A percentile compares a stretch with the other conserved stretches of the same genome.
phyloP scores from a whole-genome alignment of 1,139 yeast genomes.

The Saccharomycopsis crataegensis region DNA sequence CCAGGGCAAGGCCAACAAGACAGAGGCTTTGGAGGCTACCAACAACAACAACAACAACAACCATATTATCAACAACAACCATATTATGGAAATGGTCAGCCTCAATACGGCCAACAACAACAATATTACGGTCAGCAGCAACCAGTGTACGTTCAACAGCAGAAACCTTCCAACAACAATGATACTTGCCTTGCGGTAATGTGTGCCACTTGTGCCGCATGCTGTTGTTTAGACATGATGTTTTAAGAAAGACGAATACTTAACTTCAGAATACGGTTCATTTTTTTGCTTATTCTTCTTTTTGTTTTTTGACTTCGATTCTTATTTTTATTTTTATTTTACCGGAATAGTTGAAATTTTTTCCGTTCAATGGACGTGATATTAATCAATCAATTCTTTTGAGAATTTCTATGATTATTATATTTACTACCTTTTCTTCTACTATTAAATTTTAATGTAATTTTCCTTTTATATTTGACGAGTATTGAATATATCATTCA shows the following conservation, averaged over 20 bases:
- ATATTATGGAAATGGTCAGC: background rate
- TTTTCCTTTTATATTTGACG: too few species aligned
- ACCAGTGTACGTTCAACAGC: slow-evolving; percentile 18
- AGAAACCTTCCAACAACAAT: background rate
- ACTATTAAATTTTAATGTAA: too few species aligned
- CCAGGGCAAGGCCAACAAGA: background rate
- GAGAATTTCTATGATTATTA: too few species aligned
- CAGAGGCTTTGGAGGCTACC: background rate
- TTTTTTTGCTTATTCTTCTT: too few species aligned
- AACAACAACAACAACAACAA: slow-evolving; percentile 2
- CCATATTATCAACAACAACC: slow-evolving; percentile 5
- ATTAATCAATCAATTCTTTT: too few species aligned
- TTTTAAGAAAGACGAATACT: background rate
- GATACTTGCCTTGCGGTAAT: slow-evolving; percentile 17
- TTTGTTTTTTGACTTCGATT: too few species aligned
- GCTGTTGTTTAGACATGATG: slow-evolving; percentile 19
- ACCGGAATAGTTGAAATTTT: too few species aligned
- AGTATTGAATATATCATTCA: too few species aligned
- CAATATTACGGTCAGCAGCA: slow-evolving; percentile 15
- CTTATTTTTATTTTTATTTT: too few species aligned
- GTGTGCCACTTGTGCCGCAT: slow-evolving; percentile 19
- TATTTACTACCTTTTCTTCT: too few species aligned
- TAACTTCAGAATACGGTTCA: too few species aligned
- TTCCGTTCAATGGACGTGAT: too few species aligned
- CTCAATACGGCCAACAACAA: slow-evolving; percentile 9